These are phyloP conservation scores for Mycena latifolia DNA, from an alignment of 768 basidiomycete genomes.

Conservation along the genomic window DNA sequence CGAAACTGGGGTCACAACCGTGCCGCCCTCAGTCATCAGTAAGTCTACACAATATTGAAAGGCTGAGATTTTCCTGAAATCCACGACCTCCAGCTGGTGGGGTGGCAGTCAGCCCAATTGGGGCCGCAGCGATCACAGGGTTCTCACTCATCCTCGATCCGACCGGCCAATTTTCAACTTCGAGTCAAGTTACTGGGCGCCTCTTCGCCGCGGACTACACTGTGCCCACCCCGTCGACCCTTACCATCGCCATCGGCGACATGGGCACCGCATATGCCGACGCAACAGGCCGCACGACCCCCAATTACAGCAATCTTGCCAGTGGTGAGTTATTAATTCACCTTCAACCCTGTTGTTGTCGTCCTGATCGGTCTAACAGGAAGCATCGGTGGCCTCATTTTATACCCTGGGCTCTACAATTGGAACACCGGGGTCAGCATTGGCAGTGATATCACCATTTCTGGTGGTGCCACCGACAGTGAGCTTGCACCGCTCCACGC, in stretches of 20 bases:
- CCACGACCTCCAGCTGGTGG: background rate
- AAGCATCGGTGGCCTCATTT: background rate
- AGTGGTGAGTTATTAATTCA: background rate
- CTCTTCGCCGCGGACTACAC: background rate
- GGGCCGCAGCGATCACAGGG: background rate
- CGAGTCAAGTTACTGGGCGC: background rate
- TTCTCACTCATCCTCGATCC: conserved; percentile 5
- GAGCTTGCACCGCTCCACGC: background rate
- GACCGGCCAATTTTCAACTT: conserved; percentile 4
- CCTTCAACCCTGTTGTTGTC: too few species aligned
- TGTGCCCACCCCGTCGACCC: background rate
- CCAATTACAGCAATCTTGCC: background rate
- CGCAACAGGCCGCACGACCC: background rate
- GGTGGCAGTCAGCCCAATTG: background rate
- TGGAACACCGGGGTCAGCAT: background rate
- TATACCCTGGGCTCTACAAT: conserved; percentile 7
- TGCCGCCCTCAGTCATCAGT: background rate
- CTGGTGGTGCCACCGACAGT: conserved; percentile 8
- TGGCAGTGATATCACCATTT: conserved; percentile 1
- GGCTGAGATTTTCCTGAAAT: background rate
- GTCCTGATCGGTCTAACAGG: background rate
- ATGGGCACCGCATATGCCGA: conserved; percentile 7
- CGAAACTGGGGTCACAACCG: background rate
- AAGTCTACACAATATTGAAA: background rate
- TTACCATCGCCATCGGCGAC: conserved; percentile 2